These are phyloP conservation scores for Populus hybrid DNA, from an alignment of 441 rosid species.

Conservation along the genomic window DNA sequence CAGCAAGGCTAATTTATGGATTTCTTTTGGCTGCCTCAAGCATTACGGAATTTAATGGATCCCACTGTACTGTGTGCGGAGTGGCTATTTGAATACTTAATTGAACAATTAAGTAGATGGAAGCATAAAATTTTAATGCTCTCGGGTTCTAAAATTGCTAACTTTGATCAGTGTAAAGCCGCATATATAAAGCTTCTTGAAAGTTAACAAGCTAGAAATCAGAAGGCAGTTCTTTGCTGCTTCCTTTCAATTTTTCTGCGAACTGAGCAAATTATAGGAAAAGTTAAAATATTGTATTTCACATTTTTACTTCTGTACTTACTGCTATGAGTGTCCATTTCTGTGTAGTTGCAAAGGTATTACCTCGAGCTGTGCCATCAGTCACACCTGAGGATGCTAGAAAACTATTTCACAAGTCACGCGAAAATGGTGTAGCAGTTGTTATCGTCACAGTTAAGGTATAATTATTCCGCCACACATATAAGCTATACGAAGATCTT, in stretches of 20 bases:
- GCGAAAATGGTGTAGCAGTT: constrained; percentile 26
- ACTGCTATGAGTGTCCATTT: neutral
- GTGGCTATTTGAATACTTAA: neutral
- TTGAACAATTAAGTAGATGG: neutral
- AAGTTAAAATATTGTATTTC: neutral
- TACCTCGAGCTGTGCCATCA: constrained; percentile 34
- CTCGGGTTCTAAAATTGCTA: neutral
- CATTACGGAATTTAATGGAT: neutral
- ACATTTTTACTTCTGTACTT: neutral
- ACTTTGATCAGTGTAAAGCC: neutral
- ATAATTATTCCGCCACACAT: neutral
- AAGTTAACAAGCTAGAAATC: neutral
- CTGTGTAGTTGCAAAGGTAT: constrained; percentile 26
- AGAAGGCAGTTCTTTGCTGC: neutral
- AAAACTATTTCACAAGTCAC: constrained; percentile 26
- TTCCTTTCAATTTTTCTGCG: neutral
- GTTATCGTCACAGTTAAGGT: constrained; percentile 36
- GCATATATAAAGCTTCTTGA: neutral
- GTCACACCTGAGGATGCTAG: constrained; percentile 31
- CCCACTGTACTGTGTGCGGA: neutral
- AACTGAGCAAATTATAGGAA: neutral
- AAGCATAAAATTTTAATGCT: neutral
- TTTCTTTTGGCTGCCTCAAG: no score
- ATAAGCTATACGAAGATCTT: neutral
- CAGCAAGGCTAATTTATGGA: neutral